Percentiles rank a stretch among this genome's conserved stretches.
Evolutionary conservation across 306 rosid genomes (phyloP).

Genomic region (Abrus pulchellus): DNA sequence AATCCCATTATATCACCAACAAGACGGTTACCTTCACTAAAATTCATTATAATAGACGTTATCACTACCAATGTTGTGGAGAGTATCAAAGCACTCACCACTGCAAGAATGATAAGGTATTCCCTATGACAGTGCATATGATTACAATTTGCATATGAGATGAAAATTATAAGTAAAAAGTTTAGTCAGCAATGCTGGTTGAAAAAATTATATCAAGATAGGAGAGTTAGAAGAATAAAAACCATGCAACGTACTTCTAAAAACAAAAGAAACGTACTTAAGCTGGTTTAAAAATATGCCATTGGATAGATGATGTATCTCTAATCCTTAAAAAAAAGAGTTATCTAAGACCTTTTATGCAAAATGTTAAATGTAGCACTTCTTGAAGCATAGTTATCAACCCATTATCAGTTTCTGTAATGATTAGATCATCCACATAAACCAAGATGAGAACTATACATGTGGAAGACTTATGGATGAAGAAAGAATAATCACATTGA

Average conservation of each 20-base stretch:
- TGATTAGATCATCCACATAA: too few relatives aligned
- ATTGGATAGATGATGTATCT: too few relatives aligned
- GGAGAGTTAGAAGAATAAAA: background rate
- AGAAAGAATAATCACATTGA: too few relatives aligned
- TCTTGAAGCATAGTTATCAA: too few relatives aligned
- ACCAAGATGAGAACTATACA: too few relatives aligned
- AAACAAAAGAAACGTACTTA: background rate
- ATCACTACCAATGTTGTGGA: slow-evolving; percentile 82
- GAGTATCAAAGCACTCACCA: slow-evolving; percentile 92
- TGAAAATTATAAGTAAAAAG: slow-evolving; percentile 9
- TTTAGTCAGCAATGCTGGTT: slow-evolving; percentile 39
- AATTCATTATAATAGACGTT: slow-evolving; percentile 86
- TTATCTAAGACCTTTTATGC: too few relatives aligned
- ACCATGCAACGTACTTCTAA: slow-evolving; percentile 9
- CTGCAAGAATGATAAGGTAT: slow-evolving; percentile 85
- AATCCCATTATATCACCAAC: slow-evolving; percentile 89
- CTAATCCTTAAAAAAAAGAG: too few relatives aligned
- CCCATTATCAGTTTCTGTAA: too few relatives aligned
- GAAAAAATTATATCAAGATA: background rate
- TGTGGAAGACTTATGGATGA: too few relatives aligned
- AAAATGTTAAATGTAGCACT: too few relatives aligned
- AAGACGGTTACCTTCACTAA: slow-evolving; percentile 97
- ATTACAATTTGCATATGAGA: slow-evolving; percentile 67
- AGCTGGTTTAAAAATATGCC: too few relatives aligned
- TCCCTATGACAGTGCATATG: slow-evolving; percentile 90